Evolutionary conservation across 2,329 filamentous ascomycete genomes (phyloP).

Genomic region (Colletotrichum gigasporum): DNA sequence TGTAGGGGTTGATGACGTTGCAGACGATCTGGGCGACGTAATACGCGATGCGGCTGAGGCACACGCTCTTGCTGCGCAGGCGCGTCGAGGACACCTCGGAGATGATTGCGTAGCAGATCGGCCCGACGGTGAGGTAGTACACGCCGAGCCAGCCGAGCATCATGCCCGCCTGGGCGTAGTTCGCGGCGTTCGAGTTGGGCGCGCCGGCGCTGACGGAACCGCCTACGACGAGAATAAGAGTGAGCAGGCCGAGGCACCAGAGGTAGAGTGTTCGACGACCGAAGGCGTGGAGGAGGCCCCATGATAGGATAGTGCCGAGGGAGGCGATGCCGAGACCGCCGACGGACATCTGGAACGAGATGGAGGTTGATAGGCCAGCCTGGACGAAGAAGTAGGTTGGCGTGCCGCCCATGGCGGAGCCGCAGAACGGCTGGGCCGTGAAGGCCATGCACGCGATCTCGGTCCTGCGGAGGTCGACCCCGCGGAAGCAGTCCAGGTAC

Average conservation of each 20-base stretch:
- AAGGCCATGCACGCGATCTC: constrained; percentile 47
- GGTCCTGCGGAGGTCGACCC: constrained; percentile 49
- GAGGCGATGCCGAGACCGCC: constrained; percentile 46
- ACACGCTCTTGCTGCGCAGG: constrained; percentile 52
- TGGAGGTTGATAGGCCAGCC: constrained; percentile 38
- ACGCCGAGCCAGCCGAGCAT: constrained; percentile 53
- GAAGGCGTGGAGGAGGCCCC: constrained; percentile 50
- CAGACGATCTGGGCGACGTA: constrained; percentile 49
- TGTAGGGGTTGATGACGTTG: constrained; percentile 44
- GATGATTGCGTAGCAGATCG: constrained; percentile 50
- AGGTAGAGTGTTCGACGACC: constrained; percentile 55
- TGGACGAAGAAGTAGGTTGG: constrained; percentile 48
- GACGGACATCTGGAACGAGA: constrained; percentile 37
- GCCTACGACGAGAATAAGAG: constrained; percentile 50
- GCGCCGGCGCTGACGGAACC: constrained; percentile 50
- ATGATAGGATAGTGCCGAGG: constrained; percentile 50
- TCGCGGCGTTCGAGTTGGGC: constrained; percentile 41
- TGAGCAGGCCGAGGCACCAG: constrained; percentile 46
- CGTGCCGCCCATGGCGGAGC: constrained; percentile 36
- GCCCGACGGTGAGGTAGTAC: constrained; percentile 54
- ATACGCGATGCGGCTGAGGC: constrained; percentile 49
- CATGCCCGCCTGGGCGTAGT: constrained; percentile 51
- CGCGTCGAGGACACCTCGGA: constrained; percentile 48
- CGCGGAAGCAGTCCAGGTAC: constrained; percentile 55
- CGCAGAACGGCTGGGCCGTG: constrained; percentile 43